A percentile compares a stretch with the other conserved stretches of the same genome.
Conservation (phyloP, 371 early-diverging fungal species). For the Rhizopus sp. region DNA sequence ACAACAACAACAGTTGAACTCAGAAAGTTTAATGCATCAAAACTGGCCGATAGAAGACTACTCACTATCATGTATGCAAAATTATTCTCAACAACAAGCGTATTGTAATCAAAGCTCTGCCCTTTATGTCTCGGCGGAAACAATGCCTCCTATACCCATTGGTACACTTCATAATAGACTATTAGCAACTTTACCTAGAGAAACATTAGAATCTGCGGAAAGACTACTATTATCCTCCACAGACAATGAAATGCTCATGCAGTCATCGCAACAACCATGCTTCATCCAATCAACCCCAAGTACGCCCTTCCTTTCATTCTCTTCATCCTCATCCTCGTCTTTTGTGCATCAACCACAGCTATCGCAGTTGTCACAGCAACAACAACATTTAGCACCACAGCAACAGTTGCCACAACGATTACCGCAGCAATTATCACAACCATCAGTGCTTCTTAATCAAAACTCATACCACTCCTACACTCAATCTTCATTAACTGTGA, state of each 20-base stretch:
- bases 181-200: constrained; percentile 33
- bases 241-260: not conserved
- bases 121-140: constrained; percentile 28
- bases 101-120: constrained; percentile 12
- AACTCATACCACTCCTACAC: not conserved
- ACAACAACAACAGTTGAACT: not conserved
- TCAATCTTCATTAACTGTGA: not conserved
- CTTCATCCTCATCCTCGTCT: constrained; percentile 9
- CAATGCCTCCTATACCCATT: constrained; percentile 31
- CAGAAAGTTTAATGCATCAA: not conserved
- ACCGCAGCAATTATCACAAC: not conserved
- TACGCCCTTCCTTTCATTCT: constrained; percentile 16
- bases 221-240: constrained; percentile 16
- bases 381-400: not conserved
- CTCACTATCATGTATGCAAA: not conserved
- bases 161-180: constrained; percentile 34
- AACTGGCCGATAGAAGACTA: not conserved
- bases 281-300: constrained; percentile 22
- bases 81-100: constrained; percentile 1
- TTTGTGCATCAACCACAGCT: not conserved
- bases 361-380: not conserved
- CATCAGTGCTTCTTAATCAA: no score
- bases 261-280: not conserved
- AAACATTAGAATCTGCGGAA: constrained; percentile 38
- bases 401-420: not conserved